Percentiles rank a stretch among this genome's conserved stretches.
Evolutionary conservation across 768 basidiomycete species (phyloP).

Genomic region (Tubosaeta brunneosetosa): DNA sequence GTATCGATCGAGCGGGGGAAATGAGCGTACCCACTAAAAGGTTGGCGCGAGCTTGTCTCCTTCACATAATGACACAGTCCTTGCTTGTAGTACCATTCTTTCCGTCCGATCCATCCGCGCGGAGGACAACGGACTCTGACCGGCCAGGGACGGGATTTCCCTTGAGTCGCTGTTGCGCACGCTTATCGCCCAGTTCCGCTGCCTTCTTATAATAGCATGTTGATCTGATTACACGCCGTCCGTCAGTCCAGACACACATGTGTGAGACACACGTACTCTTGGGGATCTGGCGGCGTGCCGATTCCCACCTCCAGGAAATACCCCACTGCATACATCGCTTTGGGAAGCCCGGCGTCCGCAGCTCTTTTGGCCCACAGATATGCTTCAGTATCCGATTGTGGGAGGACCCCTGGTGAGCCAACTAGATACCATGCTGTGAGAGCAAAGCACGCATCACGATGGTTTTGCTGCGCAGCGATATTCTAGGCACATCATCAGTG

Average conservation of each 20-base stretch:
- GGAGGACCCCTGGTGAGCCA: conserved; percentile 94
- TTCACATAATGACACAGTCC: conserved; percentile 86
- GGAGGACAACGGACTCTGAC: conserved; percentile 56
- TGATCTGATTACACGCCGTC: conserved; percentile 43
- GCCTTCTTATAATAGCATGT: conserved; percentile 83
- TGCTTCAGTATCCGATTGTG: conserved; percentile 97
- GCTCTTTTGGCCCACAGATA: conserved; percentile 97
- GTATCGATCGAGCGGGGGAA: conserved; percentile 7
- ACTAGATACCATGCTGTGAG: conserved; percentile 99
- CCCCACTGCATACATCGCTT: conserved; percentile 97
- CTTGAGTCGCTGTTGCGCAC: conserved; percentile 80
- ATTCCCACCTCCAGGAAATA: conserved; percentile 98
- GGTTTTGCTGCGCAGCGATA: conserved; percentile 95
- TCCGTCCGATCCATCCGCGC: conserved; percentile 44
- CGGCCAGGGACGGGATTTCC: conserved; percentile 56
- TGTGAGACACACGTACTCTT: conserved; percentile 49
- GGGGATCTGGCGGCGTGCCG: conserved; percentile 61
- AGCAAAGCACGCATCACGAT: conserved; percentile 96
- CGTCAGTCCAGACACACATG: conserved; percentile 3
- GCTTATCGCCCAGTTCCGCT: conserved; percentile 89
- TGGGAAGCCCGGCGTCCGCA: conserved; percentile 84
- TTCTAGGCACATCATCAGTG: conserved; percentile 51
- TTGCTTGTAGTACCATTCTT: conserved; percentile 55
- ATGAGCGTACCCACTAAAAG: conserved; percentile 9
- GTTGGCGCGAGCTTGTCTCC: not conserved